Evolutionary conservation across 495 filamentous ascomycete species (phyloP).

Genomic region (Aspergillus leporis): DNA sequence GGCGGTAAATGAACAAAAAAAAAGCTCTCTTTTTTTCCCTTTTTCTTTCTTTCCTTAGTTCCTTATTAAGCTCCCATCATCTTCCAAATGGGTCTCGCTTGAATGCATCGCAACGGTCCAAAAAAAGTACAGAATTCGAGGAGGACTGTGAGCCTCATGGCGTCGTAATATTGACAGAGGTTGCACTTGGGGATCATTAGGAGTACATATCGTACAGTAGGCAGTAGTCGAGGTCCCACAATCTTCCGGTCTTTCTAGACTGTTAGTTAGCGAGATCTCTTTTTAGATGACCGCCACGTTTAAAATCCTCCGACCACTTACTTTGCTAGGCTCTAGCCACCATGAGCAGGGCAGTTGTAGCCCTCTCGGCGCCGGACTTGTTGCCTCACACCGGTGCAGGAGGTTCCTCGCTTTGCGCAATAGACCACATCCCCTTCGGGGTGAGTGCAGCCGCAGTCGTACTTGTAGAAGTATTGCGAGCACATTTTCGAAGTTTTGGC

Average conservation of each 20-base stretch:
- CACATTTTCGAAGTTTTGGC: conserved; percentile 33
- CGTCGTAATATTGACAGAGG: not conserved
- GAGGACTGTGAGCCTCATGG: not conserved
- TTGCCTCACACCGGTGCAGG: conserved; percentile 39
- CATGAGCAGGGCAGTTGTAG: conserved; percentile 41
- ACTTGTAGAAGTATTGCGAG: conserved; percentile 43
- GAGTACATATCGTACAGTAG: not conserved
- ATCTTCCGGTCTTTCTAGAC: not conserved
- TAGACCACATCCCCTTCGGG: conserved; percentile 38
- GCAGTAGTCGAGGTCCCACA: not conserved
- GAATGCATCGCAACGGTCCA: not conserved
- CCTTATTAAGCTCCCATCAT: not conserved
- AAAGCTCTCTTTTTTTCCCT: not conserved
- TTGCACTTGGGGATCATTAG: not conserved
- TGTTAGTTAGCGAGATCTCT: not conserved
- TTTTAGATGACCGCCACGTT: not conserved
- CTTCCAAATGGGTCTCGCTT: not conserved
- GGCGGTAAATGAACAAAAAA: not conserved
- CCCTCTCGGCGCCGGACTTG: conserved; percentile 36
- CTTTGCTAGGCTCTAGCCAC: conserved; percentile 25
- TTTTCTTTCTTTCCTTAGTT: not conserved
- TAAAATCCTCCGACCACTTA: not conserved
- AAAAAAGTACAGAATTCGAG: not conserved
- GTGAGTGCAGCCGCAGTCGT: conserved; percentile 43
- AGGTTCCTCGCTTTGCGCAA: conserved; percentile 39